phyloP scores from a whole-genome alignment of 306 rosid species.

The Mucuna pruriens region DNA sequence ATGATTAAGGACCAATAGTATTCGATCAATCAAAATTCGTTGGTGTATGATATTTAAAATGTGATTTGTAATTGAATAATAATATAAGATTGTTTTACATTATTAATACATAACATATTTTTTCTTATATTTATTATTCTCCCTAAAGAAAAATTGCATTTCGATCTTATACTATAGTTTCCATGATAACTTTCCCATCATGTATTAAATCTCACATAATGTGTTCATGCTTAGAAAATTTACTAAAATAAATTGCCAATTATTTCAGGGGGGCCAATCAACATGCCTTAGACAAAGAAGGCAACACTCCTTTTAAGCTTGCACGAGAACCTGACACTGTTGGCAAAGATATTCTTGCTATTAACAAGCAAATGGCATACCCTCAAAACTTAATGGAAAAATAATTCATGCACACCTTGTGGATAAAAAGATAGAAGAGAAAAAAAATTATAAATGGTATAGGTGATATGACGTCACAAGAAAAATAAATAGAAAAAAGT shows the following conservation, averaged over 20 bases:
- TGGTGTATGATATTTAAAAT: no score
- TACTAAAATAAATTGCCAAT: conserved; percentile 3
- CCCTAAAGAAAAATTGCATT: not conserved
- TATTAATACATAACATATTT: no score
- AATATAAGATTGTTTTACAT: no score
- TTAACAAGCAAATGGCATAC: conserved; percentile 46
- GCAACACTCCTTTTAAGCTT: conserved; percentile 58
- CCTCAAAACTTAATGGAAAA: not conserved
- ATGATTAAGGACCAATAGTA: no score
- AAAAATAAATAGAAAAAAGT: not conserved
- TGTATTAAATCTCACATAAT: not conserved
- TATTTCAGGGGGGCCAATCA: conserved; percentile 72
- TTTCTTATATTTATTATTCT: not conserved
- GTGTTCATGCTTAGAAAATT: not conserved
- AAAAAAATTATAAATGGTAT: not conserved
- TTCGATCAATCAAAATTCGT: no score
- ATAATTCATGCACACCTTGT: not conserved
- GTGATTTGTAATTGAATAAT: no score
- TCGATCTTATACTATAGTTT: not conserved
- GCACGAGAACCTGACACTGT: conserved; percentile 45
- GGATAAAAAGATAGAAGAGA: not conserved
- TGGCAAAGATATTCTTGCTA: conserved; percentile 49
- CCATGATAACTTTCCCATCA: not conserved
- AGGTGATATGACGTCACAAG: not conserved
- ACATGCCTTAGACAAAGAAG: conserved; percentile 51